A percentile compares a stretch with the other conserved stretches of the same genome.
Evolutionary conservation across 108 stramenopile genomes (phyloP).

Genomic region (Skeletonema costatum): DNA sequence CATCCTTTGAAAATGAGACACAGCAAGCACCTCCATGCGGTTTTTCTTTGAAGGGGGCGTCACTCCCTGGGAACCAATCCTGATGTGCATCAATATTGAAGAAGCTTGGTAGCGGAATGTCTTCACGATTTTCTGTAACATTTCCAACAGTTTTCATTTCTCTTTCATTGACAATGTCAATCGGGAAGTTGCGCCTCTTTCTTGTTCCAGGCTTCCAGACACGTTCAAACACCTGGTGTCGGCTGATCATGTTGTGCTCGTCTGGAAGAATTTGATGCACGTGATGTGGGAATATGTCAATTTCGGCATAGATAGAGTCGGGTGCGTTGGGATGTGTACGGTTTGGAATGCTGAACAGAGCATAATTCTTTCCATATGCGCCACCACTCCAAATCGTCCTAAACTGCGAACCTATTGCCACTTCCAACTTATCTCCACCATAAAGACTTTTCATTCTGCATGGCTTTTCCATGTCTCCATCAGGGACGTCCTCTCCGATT

Average conservation of each 20-base stretch:
- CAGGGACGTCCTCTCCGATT: not conserved
- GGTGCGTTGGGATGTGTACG: slow-evolving; percentile 28
- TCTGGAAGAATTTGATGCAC: slow-evolving; percentile 37
- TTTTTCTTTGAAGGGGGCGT: slow-evolving; percentile 35
- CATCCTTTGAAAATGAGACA: slow-evolving; percentile 28
- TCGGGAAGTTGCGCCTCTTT: slow-evolving; percentile 24
- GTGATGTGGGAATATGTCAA: slow-evolving; percentile 31
- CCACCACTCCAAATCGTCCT: slow-evolving; percentile 46
- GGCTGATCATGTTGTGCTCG: slow-evolving; percentile 15
- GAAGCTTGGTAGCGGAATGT: slow-evolving; percentile 22
- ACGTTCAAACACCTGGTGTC: slow-evolving; percentile 22
- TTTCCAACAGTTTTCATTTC: slow-evolving; percentile 37
- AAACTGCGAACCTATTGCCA: slow-evolving; percentile 7
- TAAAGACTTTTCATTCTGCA: slow-evolving; percentile 29
- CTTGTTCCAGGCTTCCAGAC: slow-evolving; percentile 33
- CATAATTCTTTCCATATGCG: slow-evolving; percentile 35
- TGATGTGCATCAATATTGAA: slow-evolving; percentile 26
- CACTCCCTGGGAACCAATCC: slow-evolving; percentile 33
- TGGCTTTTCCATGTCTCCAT: slow-evolving; percentile 9
- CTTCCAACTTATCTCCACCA: slow-evolving; percentile 19
- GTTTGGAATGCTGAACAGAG: slow-evolving; percentile 34
- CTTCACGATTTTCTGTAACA: slow-evolving; percentile 11
- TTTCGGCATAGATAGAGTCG: slow-evolving; percentile 30
- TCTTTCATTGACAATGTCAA: slow-evolving; percentile 25
- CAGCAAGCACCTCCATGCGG: slow-evolving; percentile 49